Evolutionary conservation across 2,329 filamentous ascomycete genomes (phyloP).

Genomic region (Aspergillus glaucus): DNA sequence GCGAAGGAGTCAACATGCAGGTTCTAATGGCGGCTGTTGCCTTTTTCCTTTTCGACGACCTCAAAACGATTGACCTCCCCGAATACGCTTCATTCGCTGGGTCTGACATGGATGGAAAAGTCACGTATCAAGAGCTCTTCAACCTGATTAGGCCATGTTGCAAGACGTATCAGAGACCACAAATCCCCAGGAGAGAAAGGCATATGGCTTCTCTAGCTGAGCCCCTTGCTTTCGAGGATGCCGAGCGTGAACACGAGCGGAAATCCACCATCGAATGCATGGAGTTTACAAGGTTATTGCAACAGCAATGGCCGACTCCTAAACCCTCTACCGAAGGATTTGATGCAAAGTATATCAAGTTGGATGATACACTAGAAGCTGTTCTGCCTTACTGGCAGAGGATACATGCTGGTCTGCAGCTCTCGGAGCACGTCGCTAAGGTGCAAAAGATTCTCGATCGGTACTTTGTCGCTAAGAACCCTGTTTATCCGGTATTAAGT

Average conservation of each 20-base stretch:
- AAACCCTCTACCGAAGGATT: constrained; percentile 28
- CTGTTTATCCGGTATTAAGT: too few species aligned
- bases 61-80: constrained; percentile 31
- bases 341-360: constrained; percentile 28
- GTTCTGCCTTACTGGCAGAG: constrained; percentile 45
- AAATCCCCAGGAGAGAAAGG: too few species aligned
- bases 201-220: too few species aligned
- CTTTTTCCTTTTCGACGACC: constrained; percentile 35
- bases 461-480: constrained; percentile 12
- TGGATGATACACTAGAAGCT: constrained; percentile 30
- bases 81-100: not conserved
- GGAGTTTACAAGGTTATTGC: constrained; percentile 36
- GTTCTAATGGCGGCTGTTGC: constrained; percentile 41
- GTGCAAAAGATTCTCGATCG: constrained; percentile 39
- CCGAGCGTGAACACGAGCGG: not conserved
- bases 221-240: too few species aligned
- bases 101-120: not conserved
- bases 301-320: constrained; percentile 42
- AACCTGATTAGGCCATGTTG: constrained; percentile 17
- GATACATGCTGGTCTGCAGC: constrained; percentile 44
- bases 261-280: constrained; percentile 30
- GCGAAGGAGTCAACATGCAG: constrained; percentile 31
- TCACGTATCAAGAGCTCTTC: not conserved
- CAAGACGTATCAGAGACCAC: constrained; percentile 14
- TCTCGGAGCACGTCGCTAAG: constrained; percentile 39